phyloP scores from a whole-genome alignment of 306 rosid genomes.

The Fagus crenata region DNA sequence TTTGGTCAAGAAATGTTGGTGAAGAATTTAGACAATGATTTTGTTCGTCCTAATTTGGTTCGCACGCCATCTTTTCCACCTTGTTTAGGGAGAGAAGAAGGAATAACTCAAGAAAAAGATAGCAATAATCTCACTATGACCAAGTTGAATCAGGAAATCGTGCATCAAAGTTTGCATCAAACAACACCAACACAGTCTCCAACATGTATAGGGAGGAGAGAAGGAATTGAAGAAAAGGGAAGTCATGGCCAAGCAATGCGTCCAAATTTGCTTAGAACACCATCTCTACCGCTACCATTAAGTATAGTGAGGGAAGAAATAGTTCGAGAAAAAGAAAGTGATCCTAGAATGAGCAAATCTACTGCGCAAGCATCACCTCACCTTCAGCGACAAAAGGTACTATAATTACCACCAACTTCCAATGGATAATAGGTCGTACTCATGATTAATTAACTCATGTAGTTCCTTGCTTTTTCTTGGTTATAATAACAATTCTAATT shows the following conservation, averaged over 20 bases:
- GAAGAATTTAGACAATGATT: slow-evolving; percentile 31
- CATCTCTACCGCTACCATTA: slow-evolving; percentile 38
- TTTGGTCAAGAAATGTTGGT: slow-evolving; percentile 30
- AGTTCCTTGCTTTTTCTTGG: not conserved
- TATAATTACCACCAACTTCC: not conserved
- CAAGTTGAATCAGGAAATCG: slow-evolving; percentile 29
- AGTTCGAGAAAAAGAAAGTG: slow-evolving; percentile 14
- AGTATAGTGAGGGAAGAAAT: slow-evolving; percentile 17
- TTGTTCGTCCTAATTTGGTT: slow-evolving; percentile 25
- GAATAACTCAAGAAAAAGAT: slow-evolving; percentile 22
- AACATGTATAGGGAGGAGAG: slow-evolving; percentile 45
- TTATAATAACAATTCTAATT: too few relatives aligned
- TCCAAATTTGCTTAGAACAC: slow-evolving; percentile 37
- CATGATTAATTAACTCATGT: not conserved
- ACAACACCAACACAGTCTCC: slow-evolving; percentile 46
- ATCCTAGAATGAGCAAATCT: slow-evolving; percentile 40
- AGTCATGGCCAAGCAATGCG: not conserved
- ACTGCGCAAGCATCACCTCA: slow-evolving; percentile 40
- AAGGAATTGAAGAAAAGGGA: slow-evolving; percentile 34
- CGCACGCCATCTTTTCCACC: slow-evolving; percentile 57
- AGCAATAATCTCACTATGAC: slow-evolving; percentile 14
- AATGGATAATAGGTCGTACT: not conserved
- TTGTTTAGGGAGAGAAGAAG: slow-evolving; percentile 42
- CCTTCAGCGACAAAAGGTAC: slow-evolving; percentile 43
- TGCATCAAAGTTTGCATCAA: slow-evolving; percentile 27